phyloP scores from a whole-genome alignment of 345 rosid species.

The Rhizophora mangle region DNA sequence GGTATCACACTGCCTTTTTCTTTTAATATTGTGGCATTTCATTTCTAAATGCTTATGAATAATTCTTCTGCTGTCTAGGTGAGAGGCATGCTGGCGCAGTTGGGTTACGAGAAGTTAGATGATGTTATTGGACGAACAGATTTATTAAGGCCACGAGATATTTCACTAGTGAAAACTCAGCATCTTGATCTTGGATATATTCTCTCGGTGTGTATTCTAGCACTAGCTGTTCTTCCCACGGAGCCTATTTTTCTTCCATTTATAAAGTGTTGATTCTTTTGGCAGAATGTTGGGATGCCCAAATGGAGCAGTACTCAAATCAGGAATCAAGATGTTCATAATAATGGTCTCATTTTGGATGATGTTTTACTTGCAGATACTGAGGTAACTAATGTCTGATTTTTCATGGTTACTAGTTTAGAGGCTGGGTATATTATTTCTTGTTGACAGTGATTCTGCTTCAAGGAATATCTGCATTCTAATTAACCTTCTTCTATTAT shows the following conservation, averaged over 20 bases:
- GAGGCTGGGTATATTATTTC: neutral
- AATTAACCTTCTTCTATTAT: no score
- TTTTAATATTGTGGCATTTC: no score
- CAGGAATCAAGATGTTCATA: constrained; percentile 85
- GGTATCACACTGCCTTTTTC: constrained; percentile 32
- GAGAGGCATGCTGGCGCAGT: constrained; percentile 85
- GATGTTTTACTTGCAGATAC: constrained; percentile 76
- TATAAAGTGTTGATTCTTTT: constrained; percentile 15
- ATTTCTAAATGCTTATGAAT: neutral
- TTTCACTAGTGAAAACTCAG: constrained; percentile 95
- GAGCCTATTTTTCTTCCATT: constrained; percentile 7
- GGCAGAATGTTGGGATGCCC: constrained; percentile 80
- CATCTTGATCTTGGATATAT: constrained; percentile 87
- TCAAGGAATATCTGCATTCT: no score
- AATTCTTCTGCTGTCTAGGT: constrained; percentile 44
- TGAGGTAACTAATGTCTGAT: constrained; percentile 45
- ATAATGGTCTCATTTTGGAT: constrained; percentile 84
- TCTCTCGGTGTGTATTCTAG: constrained; percentile 53
- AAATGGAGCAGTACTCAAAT: constrained; percentile 86
- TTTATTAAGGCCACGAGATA: constrained; percentile 73
- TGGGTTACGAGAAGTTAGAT: constrained; percentile 89
- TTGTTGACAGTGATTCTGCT: no score
- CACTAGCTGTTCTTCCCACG: neutral
- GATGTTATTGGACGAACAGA: constrained; percentile 86
- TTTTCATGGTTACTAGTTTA: neutral